phyloP scores from a whole-genome alignment of 2,329 filamentous ascomycete genomes.

The Calonectria ilicicola region DNA sequence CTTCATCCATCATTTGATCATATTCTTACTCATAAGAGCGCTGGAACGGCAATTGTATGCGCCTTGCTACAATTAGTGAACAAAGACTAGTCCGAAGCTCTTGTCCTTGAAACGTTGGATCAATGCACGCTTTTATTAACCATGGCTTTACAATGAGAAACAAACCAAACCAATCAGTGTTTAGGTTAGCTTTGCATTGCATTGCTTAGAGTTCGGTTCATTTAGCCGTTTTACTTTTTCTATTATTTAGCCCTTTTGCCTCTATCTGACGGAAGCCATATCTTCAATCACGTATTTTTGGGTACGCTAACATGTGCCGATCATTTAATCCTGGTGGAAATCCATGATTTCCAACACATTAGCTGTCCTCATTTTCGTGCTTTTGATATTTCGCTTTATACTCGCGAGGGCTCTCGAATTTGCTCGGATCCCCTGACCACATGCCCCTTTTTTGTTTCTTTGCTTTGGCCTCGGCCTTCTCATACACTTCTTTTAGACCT shows the following conservation, averaged over 20 bases:
- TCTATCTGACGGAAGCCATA: background rate
- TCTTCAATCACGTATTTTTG: background rate
- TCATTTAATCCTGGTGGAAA: background rate
- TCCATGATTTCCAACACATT: slow-evolving; percentile 12
- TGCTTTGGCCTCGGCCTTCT: slow-evolving; percentile 74
- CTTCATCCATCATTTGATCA: background rate
- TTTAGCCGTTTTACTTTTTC: background rate
- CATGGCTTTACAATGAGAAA: too few relatives aligned
- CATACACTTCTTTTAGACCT: slow-evolving; percentile 72
- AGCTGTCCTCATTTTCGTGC: slow-evolving; percentile 34
- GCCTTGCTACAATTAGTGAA: background rate
- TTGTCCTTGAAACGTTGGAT: background rate
- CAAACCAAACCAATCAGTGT: background rate
- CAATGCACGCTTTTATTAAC: background rate
- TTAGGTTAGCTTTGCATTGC: background rate
- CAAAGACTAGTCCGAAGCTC: background rate
- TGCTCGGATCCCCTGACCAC: slow-evolving; percentile 75
- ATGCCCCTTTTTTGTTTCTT: slow-evolving; percentile 76
- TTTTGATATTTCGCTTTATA: slow-evolving; percentile 74
- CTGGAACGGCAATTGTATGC: background rate
- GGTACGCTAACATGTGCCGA: background rate
- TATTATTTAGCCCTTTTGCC: background rate
- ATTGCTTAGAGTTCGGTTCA: background rate
- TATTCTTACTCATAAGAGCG: background rate
- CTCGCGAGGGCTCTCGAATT: slow-evolving; percentile 85